These are phyloP conservation scores for Pythium rhizo-oryzae DNA, from an alignment of 352 stramenopile species.

Conservation along the genomic window DNA sequence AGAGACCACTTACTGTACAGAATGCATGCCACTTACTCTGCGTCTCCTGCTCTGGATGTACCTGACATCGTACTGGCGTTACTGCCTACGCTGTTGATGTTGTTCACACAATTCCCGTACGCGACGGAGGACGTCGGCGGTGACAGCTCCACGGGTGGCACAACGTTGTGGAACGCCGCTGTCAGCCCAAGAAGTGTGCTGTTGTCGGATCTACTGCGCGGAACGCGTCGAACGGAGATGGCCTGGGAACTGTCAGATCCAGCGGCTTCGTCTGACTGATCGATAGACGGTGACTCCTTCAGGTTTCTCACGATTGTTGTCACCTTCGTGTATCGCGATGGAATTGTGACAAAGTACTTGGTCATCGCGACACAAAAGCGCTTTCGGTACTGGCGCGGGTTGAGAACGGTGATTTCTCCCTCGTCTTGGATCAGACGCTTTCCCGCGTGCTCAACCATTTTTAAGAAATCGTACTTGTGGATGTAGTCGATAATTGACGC, in stretches of 20 bases:
- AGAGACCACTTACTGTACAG: conserved; percentile 9
- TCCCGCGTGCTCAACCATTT: conserved; percentile 88
- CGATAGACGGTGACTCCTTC: conserved; percentile 24
- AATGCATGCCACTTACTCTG: conserved; percentile 15
- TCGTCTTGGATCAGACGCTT: conserved; percentile 90
- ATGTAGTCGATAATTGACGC: conserved; percentile 92
- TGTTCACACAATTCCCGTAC: conserved; percentile 5
- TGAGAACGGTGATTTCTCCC: conserved; percentile 87
- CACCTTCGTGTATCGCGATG: conserved; percentile 85
- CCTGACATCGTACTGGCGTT: conserved; percentile 30
- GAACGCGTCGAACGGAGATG: background rate
- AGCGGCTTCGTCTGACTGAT: conserved; percentile 8
- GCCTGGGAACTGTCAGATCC: conserved; percentile 8
- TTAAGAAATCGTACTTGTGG: conserved; percentile 91
- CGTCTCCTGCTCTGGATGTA: conserved; percentile 11
- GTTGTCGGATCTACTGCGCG: conserved; percentile 22
- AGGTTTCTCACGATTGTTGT: conserved; percentile 60
- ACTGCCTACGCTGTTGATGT: conserved; percentile 22
- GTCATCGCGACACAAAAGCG: conserved; percentile 87
- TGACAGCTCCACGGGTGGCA: background rate
- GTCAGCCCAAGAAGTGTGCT: conserved; percentile 23
- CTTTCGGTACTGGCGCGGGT: conserved; percentile 86
- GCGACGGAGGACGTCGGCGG: background rate
- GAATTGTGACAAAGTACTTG: conserved; percentile 90
- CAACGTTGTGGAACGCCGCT: conserved; percentile 14